A percentile compares a stretch with the other conserved stretches of the same genome.
Evolutionary conservation across 352 stramenopile genomes (phyloP).

Genomic region (Pythium insidiosum): DNA sequence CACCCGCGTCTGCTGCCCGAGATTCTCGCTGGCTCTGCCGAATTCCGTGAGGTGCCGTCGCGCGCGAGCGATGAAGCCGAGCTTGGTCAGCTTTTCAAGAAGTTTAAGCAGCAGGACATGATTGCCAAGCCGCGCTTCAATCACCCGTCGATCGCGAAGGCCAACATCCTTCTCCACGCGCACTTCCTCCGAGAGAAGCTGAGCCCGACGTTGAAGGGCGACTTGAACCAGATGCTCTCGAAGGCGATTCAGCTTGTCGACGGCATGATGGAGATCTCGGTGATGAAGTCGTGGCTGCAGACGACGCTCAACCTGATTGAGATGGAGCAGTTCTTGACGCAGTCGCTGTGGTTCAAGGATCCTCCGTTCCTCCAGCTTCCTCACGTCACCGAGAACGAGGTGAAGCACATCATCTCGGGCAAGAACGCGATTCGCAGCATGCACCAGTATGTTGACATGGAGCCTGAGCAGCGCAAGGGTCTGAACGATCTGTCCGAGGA

Average conservation of each 20-base stretch:
- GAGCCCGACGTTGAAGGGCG: conserved; percentile 49
- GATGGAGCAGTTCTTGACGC: conserved; percentile 96
- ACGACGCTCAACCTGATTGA: conserved; percentile 95
- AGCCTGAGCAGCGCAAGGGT: conserved; percentile 90
- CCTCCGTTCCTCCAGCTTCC: conserved; percentile 88
- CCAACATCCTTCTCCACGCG: conserved; percentile 90
- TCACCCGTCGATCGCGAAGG: conserved; percentile 77
- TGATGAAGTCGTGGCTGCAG: conserved; percentile 93
- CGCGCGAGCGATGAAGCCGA: conserved; percentile 55
- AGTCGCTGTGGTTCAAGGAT: conserved; percentile 94
- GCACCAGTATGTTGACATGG: conserved; percentile 90
- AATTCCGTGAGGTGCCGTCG: conserved; percentile 84
- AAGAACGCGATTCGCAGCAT: conserved; percentile 91
- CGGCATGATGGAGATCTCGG: conserved; percentile 98
- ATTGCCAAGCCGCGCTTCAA: conserved; percentile 84
- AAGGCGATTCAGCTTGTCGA: conserved; percentile 94
- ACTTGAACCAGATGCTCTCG: conserved; percentile 95
- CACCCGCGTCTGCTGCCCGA: conserved; percentile 94
- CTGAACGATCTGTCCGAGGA: conserved; percentile 87
- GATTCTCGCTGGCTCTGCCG: conserved; percentile 85
- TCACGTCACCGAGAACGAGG: conserved; percentile 85
- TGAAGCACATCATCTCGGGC: conserved; percentile 88
- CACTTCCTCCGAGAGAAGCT: conserved; percentile 91
- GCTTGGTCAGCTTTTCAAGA: conserved; percentile 54
- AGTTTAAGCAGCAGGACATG: conserved; percentile 70